Conservation (phyloP, 208 protist species). For the Trypanosoma vivax region DNA sequence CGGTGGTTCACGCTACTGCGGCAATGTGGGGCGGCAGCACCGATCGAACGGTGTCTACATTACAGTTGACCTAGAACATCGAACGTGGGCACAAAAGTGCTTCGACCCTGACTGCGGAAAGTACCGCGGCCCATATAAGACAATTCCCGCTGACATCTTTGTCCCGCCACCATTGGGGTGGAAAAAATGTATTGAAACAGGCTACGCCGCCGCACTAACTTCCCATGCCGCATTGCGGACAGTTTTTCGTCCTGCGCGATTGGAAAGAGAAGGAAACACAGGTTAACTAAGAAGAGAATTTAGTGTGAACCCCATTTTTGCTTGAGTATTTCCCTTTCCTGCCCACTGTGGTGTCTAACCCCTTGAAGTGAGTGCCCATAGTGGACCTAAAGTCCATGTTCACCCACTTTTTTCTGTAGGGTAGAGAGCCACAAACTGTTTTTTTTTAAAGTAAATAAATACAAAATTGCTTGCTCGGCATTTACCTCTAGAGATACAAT, state of each 20-base stretch:
- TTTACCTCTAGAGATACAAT: too few relatives aligned
- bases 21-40: slow-evolving; percentile 62
- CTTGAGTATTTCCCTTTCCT: too few relatives aligned
- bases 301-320: too few relatives aligned
- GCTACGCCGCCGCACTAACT: not conserved
- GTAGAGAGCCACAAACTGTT: too few relatives aligned
- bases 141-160: slow-evolving; percentile 1
- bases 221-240: slow-evolving; percentile 10
- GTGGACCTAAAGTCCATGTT: too few relatives aligned
- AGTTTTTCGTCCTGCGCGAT: not conserved
- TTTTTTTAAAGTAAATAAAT: too few relatives aligned
- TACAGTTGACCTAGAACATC: slow-evolving; percentile 32
- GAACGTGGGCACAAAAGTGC: slow-evolving; percentile 68
- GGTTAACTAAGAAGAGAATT: not conserved
- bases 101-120: slow-evolving; percentile 74
- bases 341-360: too few relatives aligned
- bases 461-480: too few relatives aligned
- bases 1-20: slow-evolving; percentile 61
- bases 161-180: not conserved
- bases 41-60: slow-evolving; percentile 78
- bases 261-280: not conserved
- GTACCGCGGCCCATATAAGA: slow-evolving; percentile 24
- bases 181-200: not conserved
- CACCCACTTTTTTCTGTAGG: too few relatives aligned
- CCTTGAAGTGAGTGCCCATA: too few relatives aligned